phyloP scores from a whole-genome alignment of 495 filamentous ascomycete species.

The Xylaria palmicola region DNA sequence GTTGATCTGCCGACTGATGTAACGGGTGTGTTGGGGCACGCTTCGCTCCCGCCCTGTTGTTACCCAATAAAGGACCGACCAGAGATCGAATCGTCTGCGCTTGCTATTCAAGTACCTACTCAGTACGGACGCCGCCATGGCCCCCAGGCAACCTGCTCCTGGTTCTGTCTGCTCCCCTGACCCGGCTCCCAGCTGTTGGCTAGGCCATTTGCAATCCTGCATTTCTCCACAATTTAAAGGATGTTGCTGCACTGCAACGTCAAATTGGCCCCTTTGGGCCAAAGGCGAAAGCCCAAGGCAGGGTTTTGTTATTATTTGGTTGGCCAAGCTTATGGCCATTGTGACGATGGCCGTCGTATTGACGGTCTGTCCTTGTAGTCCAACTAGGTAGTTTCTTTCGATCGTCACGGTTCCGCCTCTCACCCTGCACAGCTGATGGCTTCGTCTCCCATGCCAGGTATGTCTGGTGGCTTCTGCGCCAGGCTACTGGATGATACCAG shows the following conservation, averaged over 20 bases:
- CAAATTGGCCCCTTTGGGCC: constrained; percentile 2
- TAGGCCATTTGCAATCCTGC: constrained; percentile 1
- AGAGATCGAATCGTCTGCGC: neutral
- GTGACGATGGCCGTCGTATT: constrained; percentile 3
- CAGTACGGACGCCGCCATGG: no score
- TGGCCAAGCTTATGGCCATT: neutral
- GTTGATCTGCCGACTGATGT: constrained; percentile 2
- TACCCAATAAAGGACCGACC: constrained; percentile 8
- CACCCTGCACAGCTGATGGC: constrained; percentile 14
- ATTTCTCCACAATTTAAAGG: constrained; percentile 12
- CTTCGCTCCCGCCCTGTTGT: neutral
- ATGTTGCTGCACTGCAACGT: constrained; percentile 3
- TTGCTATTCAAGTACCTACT: neutral
- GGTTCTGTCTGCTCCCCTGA: neutral
- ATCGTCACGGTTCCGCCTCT: constrained; percentile 3
- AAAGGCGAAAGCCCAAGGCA: neutral
- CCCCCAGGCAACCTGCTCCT: neutral
- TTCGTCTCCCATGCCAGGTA: neutral
- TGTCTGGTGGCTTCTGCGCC: neutral
- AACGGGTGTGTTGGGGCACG: constrained; percentile 5
- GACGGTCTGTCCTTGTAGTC: neutral
- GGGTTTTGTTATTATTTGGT: constrained; percentile 1
- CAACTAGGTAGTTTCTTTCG: neutral
- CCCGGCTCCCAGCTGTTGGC: constrained; percentile 3
- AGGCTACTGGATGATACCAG: neutral